Base-by-base conservation (phyloP, 495 filamentous ascomycete species). In the Amniculicola lignicola region DNA sequence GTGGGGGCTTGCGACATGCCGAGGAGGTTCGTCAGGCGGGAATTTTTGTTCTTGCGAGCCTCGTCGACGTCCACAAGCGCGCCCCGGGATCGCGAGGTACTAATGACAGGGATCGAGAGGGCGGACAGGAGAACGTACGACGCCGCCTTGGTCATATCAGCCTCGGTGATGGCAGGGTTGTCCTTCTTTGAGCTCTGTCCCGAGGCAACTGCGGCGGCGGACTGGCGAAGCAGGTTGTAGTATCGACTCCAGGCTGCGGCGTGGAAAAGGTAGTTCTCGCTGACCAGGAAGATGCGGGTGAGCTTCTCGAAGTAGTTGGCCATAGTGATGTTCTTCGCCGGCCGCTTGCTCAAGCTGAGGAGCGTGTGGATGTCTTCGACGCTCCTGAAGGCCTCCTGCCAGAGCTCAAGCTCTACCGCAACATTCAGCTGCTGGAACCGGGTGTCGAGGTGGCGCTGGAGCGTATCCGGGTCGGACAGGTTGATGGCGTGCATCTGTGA, bases 231-330 rank as follows among this genome's bases (percentile, higher is more conserved):
- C 21, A 98, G 82, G 74, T 89, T 96, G 79, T 93, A 97, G 78
- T 95, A 96, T 47, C 94, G 82, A 59, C 89, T 91, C 88, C 88
- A 97, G 42, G 93, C 90, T 37, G 93, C 93, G 59, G 93, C 93
- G 68, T 98, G 93, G 85, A 98, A 98, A 23, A 98, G 83, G 68
- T 96, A 97, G 75, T 98, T 98, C 76, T 96, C 94, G 72, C 91
- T 94, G 61, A 97, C 94, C 33, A 98, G 82, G 79, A 98, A 98
- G 69, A 98, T 98, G 41, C 90, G 84, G 31, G 93, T 95, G 45
- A 98, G 81, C 74, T 96, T 96, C 79, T 98, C 94, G 75, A 97
- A 98, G 82, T 98, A 98, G 75, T 97, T 98, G 71, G 94, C 93
- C 93, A 98, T 98, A 91, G 97, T 96, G 60, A 96, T 80, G 71